These are phyloP conservation scores for Aspergillus brunneoviolaceus DNA, from an alignment of 2,329 filamentous ascomycete species.

Conservation along the genomic window DNA sequence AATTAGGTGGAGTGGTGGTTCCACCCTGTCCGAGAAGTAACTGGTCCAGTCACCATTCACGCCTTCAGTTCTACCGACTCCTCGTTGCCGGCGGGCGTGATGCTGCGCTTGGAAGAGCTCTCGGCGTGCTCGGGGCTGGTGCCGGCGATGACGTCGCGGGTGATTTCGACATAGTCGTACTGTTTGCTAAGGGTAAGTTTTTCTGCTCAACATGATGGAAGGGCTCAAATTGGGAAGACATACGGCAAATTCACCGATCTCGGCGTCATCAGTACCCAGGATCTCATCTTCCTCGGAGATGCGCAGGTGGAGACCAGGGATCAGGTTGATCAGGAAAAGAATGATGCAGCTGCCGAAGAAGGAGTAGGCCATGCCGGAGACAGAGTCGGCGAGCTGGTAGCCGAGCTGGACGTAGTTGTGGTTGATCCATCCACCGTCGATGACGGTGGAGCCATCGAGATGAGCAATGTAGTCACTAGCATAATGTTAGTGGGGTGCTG, in stretches of 20 bases:
- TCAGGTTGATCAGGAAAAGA: slow-evolving; percentile 74
- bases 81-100: slow-evolving; percentile 27
- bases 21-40: not conserved
- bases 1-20: not conserved
- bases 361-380: slow-evolving; percentile 73
- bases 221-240: slow-evolving; percentile 27
- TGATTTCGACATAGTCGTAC: slow-evolving; percentile 89
- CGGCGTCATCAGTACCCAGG: slow-evolving; percentile 81
- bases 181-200: slow-evolving; percentile 23
- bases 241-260: slow-evolving; percentile 88
- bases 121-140: slow-evolving; percentile 24
- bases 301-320: slow-evolving; percentile 73
- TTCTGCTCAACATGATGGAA: not conserved
- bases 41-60: slow-evolving; percentile 7
- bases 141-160: slow-evolving; percentile 61
- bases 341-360: slow-evolving; percentile 77
- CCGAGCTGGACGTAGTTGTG: slow-evolving; percentile 79
- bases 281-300: slow-evolving; percentile 76
- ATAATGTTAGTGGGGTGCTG: slow-evolving; percentile 14
- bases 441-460: slow-evolving; percentile 68
- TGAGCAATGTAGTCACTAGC: slow-evolving; percentile 74
- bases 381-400: slow-evolving; percentile 80
- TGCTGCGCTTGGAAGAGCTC: slow-evolving; percentile 30
- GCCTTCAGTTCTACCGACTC: slow-evolving; percentile 26
- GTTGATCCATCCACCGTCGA: slow-evolving; percentile 79